Percentiles rank a stretch among this genome's conserved stretches.
Evolutionary conservation across 768 basidiomycete species (phyloP).

Genomic region (Sporobolomyces phaffii): DNA sequence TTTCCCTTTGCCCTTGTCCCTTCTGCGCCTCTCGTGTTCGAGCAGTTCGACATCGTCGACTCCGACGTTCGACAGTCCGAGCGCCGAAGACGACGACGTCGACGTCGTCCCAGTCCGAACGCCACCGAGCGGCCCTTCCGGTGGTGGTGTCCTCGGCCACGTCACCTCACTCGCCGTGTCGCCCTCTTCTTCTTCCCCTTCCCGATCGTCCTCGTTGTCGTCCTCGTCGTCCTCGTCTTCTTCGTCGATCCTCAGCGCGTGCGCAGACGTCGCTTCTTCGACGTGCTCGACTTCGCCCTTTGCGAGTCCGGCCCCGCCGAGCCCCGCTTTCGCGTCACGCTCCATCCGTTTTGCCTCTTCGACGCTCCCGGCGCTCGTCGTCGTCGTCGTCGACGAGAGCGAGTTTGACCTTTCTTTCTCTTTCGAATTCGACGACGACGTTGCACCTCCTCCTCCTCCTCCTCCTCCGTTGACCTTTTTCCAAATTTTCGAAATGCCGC

Average conservation of each 20-base stretch:
- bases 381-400: neutral
- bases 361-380: neutral
- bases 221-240: conserved; percentile 7
- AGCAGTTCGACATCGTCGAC: conserved; percentile 11
- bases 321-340: conserved; percentile 28
- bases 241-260: conserved; percentile 2
- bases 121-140: no score
- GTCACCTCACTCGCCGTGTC: conserved; percentile 7
- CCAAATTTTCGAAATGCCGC: conserved; percentile 32
- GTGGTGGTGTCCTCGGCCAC: conserved; percentile 3
- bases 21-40: neutral
- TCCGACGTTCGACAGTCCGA: neutral
- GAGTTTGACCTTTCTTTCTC: neutral
- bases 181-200: neutral
- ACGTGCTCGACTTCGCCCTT: conserved; percentile 33
- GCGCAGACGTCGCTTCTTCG: conserved; percentile 23
- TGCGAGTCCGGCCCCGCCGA: conserved; percentile 6
- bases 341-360: conserved; percentile 33
- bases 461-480: neutral
- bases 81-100: no score
- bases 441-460: neutral
- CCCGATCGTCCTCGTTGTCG: neutral
- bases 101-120: no score
- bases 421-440: no score
- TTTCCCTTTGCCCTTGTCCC: conserved; percentile 26